These are phyloP conservation scores for Zostera marina DNA, from an alignment of 116 monocot genomes.

Conservation along the genomic window DNA sequence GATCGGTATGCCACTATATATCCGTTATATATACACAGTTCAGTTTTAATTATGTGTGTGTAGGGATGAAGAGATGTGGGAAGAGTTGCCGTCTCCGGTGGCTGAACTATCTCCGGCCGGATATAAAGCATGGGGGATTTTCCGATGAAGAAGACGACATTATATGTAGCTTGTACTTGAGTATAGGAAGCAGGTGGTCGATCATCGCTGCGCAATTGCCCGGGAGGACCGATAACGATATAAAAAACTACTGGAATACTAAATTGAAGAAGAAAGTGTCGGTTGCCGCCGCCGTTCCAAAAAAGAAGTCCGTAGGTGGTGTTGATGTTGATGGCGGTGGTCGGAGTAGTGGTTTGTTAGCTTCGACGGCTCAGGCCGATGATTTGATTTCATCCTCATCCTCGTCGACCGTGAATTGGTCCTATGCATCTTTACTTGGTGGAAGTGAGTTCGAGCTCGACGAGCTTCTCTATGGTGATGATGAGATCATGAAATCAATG, in stretches of 20 bases:
- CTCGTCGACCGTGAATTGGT: no score
- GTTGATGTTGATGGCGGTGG: not conserved
- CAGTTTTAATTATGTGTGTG: no score
- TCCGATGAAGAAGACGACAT: conserved; percentile 68
- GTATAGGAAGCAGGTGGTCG: conserved; percentile 68
- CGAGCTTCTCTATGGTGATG: conserved; percentile 5
- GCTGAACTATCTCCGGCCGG: conserved; percentile 73
- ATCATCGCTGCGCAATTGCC: conserved; percentile 18
- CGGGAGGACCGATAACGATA: conserved; percentile 17
- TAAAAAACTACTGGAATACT: conserved; percentile 21
- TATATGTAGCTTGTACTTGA: conserved; percentile 69
- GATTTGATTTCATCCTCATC: no score
- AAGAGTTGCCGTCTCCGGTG: conserved; percentile 81
- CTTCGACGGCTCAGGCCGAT: no score
- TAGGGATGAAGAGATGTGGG: conserved; percentile 72
- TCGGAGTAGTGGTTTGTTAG: no score
- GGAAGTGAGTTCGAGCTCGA: no score
- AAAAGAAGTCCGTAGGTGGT: not conserved
- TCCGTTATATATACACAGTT: not conserved
- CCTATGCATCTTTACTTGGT: no score
- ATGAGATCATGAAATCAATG: conserved; percentile 4
- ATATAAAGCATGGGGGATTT: conserved; percentile 70
- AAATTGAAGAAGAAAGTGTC: conserved; percentile 17
- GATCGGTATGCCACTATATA: conserved; percentile 5
- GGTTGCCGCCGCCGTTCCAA: no score